These are phyloP conservation scores for Fusarium sp. DNA, from an alignment of 2,329 filamentous ascomycete genomes.

Conservation along the genomic window DNA sequence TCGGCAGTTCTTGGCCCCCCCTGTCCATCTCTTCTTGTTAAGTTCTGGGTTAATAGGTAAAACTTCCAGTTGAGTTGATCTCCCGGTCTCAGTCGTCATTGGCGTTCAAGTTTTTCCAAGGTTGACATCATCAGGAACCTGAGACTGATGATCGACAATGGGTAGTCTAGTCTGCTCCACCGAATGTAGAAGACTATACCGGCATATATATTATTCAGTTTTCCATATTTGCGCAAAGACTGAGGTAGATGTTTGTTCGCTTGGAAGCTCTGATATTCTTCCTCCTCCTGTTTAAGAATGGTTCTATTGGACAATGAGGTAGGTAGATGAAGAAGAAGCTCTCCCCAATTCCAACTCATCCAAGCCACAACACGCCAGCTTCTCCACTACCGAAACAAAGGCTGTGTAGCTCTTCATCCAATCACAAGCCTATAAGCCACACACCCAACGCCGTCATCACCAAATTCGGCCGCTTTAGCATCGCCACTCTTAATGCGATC, in stretches of 20 bases:
- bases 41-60: not conserved
- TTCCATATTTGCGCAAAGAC: not conserved
- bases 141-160: slow-evolving; percentile 20
- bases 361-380: slow-evolving; percentile 18
- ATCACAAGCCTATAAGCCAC: slow-evolving; percentile 24
- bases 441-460: slow-evolving; percentile 28
- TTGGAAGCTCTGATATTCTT: not conserved
- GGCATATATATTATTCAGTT: not conserved
- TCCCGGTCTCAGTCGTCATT: slow-evolving; percentile 3
- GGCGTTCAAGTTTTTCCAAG: not conserved
- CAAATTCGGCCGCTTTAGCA: not conserved
- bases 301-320: not conserved
- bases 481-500: slow-evolving; percentile 27
- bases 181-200: not conserved
- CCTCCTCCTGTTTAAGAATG: not conserved
- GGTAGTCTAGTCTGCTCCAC: not conserved
- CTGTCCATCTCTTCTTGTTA: not conserved
- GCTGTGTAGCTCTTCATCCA: slow-evolving; percentile 20
- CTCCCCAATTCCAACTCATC: not conserved
- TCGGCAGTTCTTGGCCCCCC: not conserved
- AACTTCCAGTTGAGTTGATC: not conserved
- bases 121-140: slow-evolving; percentile 29
- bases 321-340: not conserved
- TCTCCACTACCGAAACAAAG: slow-evolving; percentile 26
- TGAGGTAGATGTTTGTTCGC: too few relatives aligned